A percentile compares a stretch with the other conserved stretches of the same genome.
Evolutionary conservation across 306 rosid species (phyloP).

Genomic region (Leucaena leucocephala): DNA sequence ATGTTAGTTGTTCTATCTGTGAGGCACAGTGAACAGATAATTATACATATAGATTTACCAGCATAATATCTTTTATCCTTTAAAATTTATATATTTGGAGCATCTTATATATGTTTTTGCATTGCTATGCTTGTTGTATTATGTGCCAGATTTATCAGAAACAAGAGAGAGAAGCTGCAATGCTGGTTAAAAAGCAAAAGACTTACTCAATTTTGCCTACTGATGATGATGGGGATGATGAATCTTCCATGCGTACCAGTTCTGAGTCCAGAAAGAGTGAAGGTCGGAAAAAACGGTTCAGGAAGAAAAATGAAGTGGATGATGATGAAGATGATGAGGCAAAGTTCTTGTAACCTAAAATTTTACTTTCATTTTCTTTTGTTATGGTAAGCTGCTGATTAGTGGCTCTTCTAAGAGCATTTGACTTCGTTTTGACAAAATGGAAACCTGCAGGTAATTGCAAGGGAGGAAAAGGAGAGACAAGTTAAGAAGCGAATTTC

Average conservation of each 20-base stretch:
- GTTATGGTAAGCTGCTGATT: constrained; percentile 33
- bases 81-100: not conserved
- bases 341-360: constrained; percentile 41
- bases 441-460: constrained; percentile 59
- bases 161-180: constrained; percentile 87
- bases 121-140: constrained; percentile 29
- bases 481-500: constrained; percentile 67
- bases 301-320: constrained; percentile 67
- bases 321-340: constrained; percentile 83
- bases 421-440: constrained; percentile 45
- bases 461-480: constrained; percentile 52
- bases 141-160: constrained; percentile 68
- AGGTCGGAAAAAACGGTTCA: constrained; percentile 59
- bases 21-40: constrained; percentile 13
- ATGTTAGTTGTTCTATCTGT: constrained; percentile 50
- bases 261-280: constrained; percentile 49
- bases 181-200: constrained; percentile 73
- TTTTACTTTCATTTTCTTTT: constrained; percentile 39
- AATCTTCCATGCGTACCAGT: constrained; percentile 42
- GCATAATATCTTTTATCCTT: constrained; percentile 11
- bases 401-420: constrained; percentile 37
- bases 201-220: constrained; percentile 75
- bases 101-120: constrained; percentile 2
- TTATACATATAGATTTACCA: not conserved
- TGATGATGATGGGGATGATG: constrained; percentile 56